These are phyloP conservation scores for Kwoniella shandongensis DNA, from an alignment of 768 basidiomycete genomes.

Conservation along the genomic window DNA sequence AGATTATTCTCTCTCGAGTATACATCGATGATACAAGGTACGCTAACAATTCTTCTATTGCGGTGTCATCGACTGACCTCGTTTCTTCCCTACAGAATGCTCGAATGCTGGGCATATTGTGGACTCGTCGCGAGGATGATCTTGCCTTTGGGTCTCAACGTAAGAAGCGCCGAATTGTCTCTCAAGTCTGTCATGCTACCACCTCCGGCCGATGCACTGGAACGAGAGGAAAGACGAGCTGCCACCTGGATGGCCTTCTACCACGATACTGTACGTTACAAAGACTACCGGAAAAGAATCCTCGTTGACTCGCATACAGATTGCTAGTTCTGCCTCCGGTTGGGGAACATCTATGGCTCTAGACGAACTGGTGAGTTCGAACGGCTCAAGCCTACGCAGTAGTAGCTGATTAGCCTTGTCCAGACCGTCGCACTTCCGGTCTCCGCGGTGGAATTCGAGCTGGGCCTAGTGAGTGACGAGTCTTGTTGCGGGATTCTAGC, in stretches of 20 bases:
- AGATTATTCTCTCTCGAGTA: constrained; percentile 40
- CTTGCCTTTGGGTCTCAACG: constrained; percentile 43
- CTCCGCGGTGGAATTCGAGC: constrained; percentile 30
- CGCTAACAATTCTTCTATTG: not conserved
- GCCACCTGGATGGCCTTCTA: constrained; percentile 51
- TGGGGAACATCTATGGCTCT: constrained; percentile 48
- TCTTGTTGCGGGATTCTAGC: not conserved
- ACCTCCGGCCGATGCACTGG: constrained; percentile 44
- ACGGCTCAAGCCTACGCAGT: not conserved
- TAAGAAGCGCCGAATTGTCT: constrained; percentile 41
- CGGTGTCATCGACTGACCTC: not conserved
- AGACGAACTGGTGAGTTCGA: constrained; percentile 45
- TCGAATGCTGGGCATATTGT: constrained; percentile 47
- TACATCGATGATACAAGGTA: constrained; percentile 45
- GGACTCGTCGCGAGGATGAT: constrained; percentile 47
- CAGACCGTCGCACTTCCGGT: constrained; percentile 42
- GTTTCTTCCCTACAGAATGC: constrained; percentile 25
- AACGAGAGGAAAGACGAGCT: constrained; percentile 47
- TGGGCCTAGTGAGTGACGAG: constrained; percentile 15
- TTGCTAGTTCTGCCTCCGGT: constrained; percentile 39
- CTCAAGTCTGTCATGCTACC: constrained; percentile 47
- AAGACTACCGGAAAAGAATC: not conserved
- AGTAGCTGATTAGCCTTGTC: constrained; percentile 2
- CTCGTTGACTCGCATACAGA: constrained; percentile 19
- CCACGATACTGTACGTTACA: constrained; percentile 40